A percentile compares a stretch with the other conserved stretches of the same genome.
phyloP scores from a whole-genome alignment of 768 basidiomycete genomes.

The Botryobasidium botryosum region DNA sequence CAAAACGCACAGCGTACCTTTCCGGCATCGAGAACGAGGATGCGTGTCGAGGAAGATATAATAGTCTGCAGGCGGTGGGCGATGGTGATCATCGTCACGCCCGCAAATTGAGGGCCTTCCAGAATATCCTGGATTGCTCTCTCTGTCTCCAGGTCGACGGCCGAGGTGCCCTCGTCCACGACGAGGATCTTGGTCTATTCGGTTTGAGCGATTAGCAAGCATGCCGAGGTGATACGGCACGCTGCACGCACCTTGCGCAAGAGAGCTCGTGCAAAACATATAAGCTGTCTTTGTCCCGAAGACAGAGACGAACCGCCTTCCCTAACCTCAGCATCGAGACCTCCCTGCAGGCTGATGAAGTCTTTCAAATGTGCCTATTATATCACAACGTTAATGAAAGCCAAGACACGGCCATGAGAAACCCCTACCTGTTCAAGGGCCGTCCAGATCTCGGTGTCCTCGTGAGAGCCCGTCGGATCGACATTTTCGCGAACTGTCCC shows the following conservation, averaged over 20 bases:
- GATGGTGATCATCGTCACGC: constrained; percentile 75
- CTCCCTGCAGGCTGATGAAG: constrained; percentile 47
- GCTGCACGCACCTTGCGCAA: constrained; percentile 40
- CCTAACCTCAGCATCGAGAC: constrained; percentile 52
- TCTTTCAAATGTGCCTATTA: constrained; percentile 45
- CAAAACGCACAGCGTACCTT: constrained; percentile 24
- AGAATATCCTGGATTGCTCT: constrained; percentile 78
- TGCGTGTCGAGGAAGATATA: constrained; percentile 58
- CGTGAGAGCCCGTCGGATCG: constrained; percentile 60
- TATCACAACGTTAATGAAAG: background rate
- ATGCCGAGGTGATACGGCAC: background rate
- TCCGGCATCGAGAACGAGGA: constrained; percentile 74
- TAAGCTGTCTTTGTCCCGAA: constrained; percentile 68
- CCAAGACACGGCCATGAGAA: background rate
- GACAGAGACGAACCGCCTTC: constrained; percentile 74
- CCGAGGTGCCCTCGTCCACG: constrained; percentile 89
- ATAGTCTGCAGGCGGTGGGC: constrained; percentile 65
- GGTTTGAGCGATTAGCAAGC: constrained; percentile 8
- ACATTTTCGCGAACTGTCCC: constrained; percentile 74
- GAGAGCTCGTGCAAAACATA: constrained; percentile 79
- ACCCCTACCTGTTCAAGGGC: constrained; percentile 47
- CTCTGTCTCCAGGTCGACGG: constrained; percentile 84
- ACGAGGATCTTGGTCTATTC: constrained; percentile 67
- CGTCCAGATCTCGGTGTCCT: constrained; percentile 73
- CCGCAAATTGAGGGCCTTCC: constrained; percentile 53